Evolutionary conservation across 2,329 filamentous ascomycete species (phyloP).

Genomic region (Aspergillus tubingensis): DNA sequence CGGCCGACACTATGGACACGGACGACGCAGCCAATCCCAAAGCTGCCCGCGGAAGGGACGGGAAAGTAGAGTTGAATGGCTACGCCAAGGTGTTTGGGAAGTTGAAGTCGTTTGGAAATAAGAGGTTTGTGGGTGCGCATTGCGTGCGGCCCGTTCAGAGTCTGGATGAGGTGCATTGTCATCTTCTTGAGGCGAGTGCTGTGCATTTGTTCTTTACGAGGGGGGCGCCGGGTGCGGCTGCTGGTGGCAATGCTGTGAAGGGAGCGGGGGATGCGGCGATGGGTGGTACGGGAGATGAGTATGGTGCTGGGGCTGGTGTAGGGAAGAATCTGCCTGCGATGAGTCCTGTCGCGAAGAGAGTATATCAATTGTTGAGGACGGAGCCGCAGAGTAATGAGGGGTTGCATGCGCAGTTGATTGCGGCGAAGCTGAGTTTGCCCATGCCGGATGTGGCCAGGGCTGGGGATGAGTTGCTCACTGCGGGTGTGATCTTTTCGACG

Average conservation of each 20-base stretch:
- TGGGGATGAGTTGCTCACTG: constrained; percentile 75
- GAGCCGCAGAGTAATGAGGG: constrained; percentile 77
- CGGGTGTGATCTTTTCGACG: constrained; percentile 83
- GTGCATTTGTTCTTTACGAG: constrained; percentile 82
- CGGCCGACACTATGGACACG: constrained; percentile 48
- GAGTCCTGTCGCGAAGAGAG: constrained; percentile 62
- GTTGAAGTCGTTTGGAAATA: constrained; percentile 80
- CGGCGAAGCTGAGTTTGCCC: constrained; percentile 64
- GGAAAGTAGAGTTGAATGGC: constrained; percentile 66
- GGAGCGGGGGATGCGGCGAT: constrained; percentile 28
- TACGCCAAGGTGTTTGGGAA: constrained; percentile 86
- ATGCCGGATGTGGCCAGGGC: constrained; percentile 71
- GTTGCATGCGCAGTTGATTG: constrained; percentile 76
- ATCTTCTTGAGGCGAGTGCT: constrained; percentile 84
- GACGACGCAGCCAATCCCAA: constrained; percentile 37
- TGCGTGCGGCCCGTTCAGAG: constrained; percentile 78
- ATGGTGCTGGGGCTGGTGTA: constrained; percentile 18
- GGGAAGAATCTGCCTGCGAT: constrained; percentile 50
- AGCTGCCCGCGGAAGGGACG: constrained; percentile 47
- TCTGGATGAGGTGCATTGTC: constrained; percentile 90
- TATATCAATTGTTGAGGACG: constrained; percentile 70
- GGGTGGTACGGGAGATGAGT: constrained; percentile 36
- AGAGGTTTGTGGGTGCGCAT: constrained; percentile 77
- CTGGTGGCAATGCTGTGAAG: constrained; percentile 31
- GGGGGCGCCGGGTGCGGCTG: constrained; percentile 61